Evolutionary conservation across 78 protist species (phyloP).

Genomic region (Diacronema lutheri): DNA sequence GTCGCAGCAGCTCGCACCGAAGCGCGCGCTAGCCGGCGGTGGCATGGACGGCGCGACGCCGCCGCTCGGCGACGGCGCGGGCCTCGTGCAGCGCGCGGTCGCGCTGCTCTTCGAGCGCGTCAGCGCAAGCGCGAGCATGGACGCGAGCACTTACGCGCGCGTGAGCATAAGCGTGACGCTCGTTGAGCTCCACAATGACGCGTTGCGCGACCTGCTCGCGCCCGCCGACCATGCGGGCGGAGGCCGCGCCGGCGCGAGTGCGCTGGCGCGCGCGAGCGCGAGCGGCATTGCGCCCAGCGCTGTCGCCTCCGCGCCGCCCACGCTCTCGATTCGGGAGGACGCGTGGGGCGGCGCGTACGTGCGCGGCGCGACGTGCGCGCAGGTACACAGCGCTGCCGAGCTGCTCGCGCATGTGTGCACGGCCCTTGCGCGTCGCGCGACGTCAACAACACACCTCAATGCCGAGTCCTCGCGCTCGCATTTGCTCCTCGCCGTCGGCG

Average conservation of each 20-base stretch:
- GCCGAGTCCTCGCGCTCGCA: constrained; percentile 4
- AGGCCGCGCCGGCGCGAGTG: background rate
- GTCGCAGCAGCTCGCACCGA: background rate
- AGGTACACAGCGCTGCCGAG: background rate
- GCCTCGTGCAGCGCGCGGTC: background rate
- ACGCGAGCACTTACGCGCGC: background rate
- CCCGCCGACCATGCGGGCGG: no score
- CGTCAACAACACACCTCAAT: background rate
- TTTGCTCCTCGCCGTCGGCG: background rate
- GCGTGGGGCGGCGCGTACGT: background rate
- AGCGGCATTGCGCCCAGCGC: no score
- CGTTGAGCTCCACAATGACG: background rate
- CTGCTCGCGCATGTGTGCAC: background rate
- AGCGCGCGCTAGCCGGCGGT: background rate
- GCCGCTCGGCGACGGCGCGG: background rate
- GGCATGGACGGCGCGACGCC: background rate
- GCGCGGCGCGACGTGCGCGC: background rate
- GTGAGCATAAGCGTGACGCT: background rate
- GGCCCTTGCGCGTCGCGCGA: background rate
- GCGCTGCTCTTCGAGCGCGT: background rate
- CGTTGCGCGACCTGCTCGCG: background rate
- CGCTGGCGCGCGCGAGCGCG: background rate
- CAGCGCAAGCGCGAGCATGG: background rate
- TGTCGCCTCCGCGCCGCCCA: no score
- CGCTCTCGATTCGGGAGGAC: constrained; percentile 32